Percentiles rank a stretch among this genome's conserved stretches.
phyloP scores from a whole-genome alignment of 345 rosid species.

The Theobroma cacao region DNA sequence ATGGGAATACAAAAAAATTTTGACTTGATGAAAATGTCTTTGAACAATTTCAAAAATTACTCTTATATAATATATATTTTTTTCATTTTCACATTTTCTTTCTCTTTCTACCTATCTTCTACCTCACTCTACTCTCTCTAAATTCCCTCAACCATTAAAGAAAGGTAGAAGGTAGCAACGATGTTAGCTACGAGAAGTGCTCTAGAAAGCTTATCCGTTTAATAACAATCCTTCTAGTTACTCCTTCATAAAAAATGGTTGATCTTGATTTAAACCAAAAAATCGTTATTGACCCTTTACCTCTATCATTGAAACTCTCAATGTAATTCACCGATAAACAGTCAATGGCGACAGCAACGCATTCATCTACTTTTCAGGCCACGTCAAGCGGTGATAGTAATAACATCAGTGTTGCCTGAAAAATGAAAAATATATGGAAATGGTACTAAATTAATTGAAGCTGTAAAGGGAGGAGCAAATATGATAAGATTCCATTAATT shows the following conservation, averaged over 20 bases:
- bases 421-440: background rate
- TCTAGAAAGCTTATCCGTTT: slow-evolving; percentile 53
- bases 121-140: no score
- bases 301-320: slow-evolving; percentile 54
- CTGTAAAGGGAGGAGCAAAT: background rate
- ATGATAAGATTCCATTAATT: background rate
- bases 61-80: no score
- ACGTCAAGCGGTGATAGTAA: background rate
- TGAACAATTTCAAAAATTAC: no score
- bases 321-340: slow-evolving; percentile 43
- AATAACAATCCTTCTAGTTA: slow-evolving; percentile 45
- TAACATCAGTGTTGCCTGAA: slow-evolving; percentile 5
- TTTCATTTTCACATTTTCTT: no score
- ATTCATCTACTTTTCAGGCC: background rate
- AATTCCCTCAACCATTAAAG: no score
- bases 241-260: slow-evolving; percentile 72
- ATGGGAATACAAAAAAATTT: no score
- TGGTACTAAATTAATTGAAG: background rate
- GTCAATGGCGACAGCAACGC: slow-evolving; percentile 29
- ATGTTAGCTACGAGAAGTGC: no score
- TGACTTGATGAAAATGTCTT: no score
- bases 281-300: slow-evolving; percentile 28
- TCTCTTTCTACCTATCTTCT: no score
- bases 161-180: no score
- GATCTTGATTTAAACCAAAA: slow-evolving; percentile 49